These are phyloP conservation scores for Zopfia rhizophila DNA, from an alignment of 2,329 filamentous ascomycete species.

Conservation along the genomic window DNA sequence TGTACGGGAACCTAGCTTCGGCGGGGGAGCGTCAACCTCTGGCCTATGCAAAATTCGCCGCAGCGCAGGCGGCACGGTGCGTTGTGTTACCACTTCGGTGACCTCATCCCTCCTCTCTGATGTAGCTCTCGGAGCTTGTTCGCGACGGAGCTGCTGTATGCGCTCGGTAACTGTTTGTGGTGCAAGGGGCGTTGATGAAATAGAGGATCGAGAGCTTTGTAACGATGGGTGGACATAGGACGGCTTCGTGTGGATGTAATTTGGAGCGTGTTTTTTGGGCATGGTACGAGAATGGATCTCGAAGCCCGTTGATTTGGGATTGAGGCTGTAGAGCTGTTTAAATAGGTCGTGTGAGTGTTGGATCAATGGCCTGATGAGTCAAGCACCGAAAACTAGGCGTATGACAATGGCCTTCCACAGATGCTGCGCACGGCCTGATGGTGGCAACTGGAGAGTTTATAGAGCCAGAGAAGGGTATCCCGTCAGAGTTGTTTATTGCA, in stretches of 20 bases:
- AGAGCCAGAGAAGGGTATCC: too few relatives aligned
- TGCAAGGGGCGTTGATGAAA: conserved; percentile 32
- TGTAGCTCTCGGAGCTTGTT: conserved; percentile 52
- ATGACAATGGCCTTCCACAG: too few relatives aligned
- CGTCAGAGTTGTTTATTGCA: too few relatives aligned
- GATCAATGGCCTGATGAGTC: conserved; percentile 11
- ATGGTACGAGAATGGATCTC: conserved; percentile 37
- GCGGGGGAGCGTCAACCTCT: conserved; percentile 57
- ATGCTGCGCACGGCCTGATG: too few relatives aligned
- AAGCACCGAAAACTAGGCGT: too few relatives aligned
- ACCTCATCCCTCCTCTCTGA: conserved; percentile 57
- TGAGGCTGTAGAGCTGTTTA: background rate
- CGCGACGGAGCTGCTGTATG: conserved; percentile 57
- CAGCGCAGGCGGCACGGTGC: conserved; percentile 57
- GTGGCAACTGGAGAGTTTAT: too few relatives aligned
- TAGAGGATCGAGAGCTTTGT: conserved; percentile 40
- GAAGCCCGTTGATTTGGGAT: background rate
- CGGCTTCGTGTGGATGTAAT: conserved; percentile 54
- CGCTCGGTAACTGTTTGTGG: conserved; percentile 58
- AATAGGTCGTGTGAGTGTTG: background rate
- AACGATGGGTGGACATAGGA: conserved; percentile 51
- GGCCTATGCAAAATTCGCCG: conserved; percentile 57
- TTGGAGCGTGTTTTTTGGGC: conserved; percentile 60
- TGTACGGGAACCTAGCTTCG: conserved; percentile 52
- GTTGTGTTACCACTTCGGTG: conserved; percentile 53